Conservation (phyloP, 164 flowering plant species). For the Umbellularia californica region DNA sequence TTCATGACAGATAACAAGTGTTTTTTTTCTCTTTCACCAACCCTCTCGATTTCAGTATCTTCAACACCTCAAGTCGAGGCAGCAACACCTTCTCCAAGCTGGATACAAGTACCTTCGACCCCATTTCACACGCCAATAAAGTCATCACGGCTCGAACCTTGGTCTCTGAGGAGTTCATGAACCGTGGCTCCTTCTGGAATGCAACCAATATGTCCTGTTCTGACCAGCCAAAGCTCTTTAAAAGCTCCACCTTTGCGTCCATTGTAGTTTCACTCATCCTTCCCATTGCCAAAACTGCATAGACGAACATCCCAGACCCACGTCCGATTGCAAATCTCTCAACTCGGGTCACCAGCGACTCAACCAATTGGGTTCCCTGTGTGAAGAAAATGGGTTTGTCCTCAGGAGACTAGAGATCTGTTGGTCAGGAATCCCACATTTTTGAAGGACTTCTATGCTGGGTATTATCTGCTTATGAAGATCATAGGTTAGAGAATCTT, state of each 20-base stretch:
- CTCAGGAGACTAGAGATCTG: not conserved
- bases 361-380: no score
- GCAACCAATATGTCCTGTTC: conserved; percentile 13
- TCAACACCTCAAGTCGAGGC: conserved; percentile 14
- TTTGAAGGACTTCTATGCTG: not conserved
- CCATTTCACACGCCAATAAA: conserved; percentile 13
- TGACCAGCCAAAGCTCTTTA: conserved; percentile 22
- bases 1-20: not conserved
- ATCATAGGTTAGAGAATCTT: not conserved
- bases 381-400: not conserved
- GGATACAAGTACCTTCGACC: conserved; percentile 10
- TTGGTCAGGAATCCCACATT: not conserved
- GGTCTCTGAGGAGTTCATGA: conserved; percentile 14
- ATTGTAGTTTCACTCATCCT: conserved; percentile 12
- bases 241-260: conserved; percentile 13
- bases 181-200: conserved; percentile 8
- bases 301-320: conserved; percentile 1
- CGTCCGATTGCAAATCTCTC: not conserved
- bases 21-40: conserved; percentile 2
- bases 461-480: not conserved
- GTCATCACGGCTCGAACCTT: conserved; percentile 11
- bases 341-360: not conserved
- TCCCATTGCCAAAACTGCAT: conserved; percentile 6
- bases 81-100: conserved; percentile 12
- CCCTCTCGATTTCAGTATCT: conserved; percentile 11